These are phyloP conservation scores for Niebla homalea DNA, from an alignment of 495 filamentous ascomycete genomes.

Conservation along the genomic window DNA sequence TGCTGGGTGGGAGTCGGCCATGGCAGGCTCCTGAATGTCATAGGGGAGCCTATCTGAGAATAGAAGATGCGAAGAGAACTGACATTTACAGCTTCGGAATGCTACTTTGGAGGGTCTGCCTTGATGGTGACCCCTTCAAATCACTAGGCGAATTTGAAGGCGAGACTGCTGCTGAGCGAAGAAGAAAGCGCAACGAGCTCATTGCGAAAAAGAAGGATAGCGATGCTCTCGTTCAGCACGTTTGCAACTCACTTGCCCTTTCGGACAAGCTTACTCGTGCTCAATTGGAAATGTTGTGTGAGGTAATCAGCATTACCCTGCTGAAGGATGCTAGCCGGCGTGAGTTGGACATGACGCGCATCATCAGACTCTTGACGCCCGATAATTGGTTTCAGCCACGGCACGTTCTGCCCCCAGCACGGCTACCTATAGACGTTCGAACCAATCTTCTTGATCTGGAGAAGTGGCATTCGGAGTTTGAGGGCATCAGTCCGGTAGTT, in stretches of 20 bases:
- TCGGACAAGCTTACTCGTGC: conserved; percentile 6
- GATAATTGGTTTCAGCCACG: conserved; percentile 17
- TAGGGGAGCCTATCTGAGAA: conserved; percentile 14
- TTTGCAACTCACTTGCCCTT: conserved; percentile 14
- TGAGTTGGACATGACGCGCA: conserved; percentile 17
- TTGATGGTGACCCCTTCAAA: conserved; percentile 20
- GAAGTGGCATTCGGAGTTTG: conserved; percentile 18
- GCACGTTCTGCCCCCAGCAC: conserved; percentile 11
- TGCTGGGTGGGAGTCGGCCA: conserved; percentile 18
- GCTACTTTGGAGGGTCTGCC: conserved; percentile 18
- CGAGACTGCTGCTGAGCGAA: conserved; percentile 9
- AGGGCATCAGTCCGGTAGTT: conserved; percentile 12
- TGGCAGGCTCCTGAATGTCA: conserved; percentile 21
- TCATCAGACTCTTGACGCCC: conserved; percentile 16
- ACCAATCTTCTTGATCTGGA: conserved; percentile 18
- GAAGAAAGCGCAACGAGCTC: conserved; percentile 14
- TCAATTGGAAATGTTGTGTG: conserved; percentile 18
- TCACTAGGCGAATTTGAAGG: conserved; percentile 12
- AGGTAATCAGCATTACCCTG: conserved; percentile 16
- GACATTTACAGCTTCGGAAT: conserved; percentile 22
- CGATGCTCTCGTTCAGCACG: conserved; percentile 18
- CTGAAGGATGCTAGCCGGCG: conserved; percentile 13
- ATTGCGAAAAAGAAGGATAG: conserved; percentile 13
- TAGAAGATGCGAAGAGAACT: conserved; percentile 20
- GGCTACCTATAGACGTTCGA: conserved; percentile 13